phyloP scores from a whole-genome alignment of 306 rosid species.

The Quercus variabilis region DNA sequence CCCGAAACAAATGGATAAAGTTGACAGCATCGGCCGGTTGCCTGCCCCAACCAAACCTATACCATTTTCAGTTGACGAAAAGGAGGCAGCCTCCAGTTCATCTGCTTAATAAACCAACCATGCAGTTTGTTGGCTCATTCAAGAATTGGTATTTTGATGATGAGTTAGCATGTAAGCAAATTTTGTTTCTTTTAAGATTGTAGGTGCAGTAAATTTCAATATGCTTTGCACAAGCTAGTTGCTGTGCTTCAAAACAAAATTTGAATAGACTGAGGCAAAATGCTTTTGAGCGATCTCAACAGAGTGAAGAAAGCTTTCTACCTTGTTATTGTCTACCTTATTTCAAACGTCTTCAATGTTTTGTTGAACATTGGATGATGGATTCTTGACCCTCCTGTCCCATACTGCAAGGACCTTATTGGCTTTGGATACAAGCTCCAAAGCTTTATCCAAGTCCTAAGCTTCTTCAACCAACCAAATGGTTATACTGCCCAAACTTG shows the following conservation, averaged over 20 bases:
- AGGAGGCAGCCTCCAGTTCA: conserved; percentile 26
- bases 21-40: conserved; percentile 86
- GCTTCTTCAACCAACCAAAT: no score
- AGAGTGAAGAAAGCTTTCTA: no score
- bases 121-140: conserved; percentile 9
- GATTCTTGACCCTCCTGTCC: not conserved
- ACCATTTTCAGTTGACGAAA: conserved; percentile 58
- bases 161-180: not conserved
- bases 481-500: no score
- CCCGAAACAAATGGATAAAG: conserved; percentile 76
- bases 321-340: not conserved
- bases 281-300: not conserved
- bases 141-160: conserved; percentile 6
- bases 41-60: conserved; percentile 92
- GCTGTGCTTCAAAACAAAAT: not conserved
- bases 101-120: conserved; percentile 20
- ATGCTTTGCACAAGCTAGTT: not conserved
- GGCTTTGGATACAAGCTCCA: no score
- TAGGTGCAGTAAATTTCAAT: conserved; percentile 1
- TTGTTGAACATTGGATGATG: not conserved
- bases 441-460: no score
- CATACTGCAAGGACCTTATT: no score
- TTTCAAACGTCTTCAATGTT: not conserved
- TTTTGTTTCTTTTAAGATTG: conserved; percentile 1
- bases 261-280: not conserved